A percentile compares a stretch with the other conserved stretches of the same genome.
Conservation (phyloP, 345 rosid genomes). For the Brassica napus region Da-Ae NC_063440.1:1063501-1064000, state of each 20-base stretch:
- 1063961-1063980: conserved; percentile 29
- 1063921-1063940: conserved; percentile 19
- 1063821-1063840: neutral
- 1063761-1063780: neutral
- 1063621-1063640: no score
- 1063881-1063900: neutral
- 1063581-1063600: no score
- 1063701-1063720: neutral
- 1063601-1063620: no score
- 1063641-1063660: no score
- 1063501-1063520: neutral
- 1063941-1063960: conserved; percentile 23
- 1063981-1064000: conserved; percentile 13
- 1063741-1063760: neutral
- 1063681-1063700: no score
- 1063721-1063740: neutral
- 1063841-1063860: neutral
- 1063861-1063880: neutral
- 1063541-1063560: neutral
- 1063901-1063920: neutral
- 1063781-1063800: neutral
- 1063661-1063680: no score
- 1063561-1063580: no score
- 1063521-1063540: neutral
- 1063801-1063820: neutral